A percentile compares a stretch with the other conserved stretches of the same genome.
phyloP scores from a whole-genome alignment of 2,329 filamentous ascomycete genomes.

The Colletotrichum liaoningense region DNA sequence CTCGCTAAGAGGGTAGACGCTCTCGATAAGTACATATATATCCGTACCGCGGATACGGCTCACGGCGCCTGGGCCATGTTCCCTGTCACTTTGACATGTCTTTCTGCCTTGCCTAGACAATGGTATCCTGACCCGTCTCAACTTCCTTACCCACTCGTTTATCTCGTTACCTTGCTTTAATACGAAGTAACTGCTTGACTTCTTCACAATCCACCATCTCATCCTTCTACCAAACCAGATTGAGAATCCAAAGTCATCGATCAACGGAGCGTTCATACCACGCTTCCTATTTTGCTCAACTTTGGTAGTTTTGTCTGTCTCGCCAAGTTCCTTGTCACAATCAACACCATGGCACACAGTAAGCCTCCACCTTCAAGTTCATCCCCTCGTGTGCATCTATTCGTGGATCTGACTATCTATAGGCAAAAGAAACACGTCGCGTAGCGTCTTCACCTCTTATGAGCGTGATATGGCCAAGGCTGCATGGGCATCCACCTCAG shows the following conservation, averaged over 20 bases:
- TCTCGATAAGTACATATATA: conserved; percentile 8
- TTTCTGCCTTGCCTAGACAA: background rate
- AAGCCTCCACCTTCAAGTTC: conserved; percentile 39
- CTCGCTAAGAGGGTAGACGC: conserved; percentile 9
- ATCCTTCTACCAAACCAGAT: background rate
- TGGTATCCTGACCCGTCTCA: background rate
- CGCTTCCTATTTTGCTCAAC: no score
- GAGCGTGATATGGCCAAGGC: conserved; percentile 86
- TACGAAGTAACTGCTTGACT: no score
- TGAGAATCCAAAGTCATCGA: background rate
- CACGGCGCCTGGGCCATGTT: background rate
- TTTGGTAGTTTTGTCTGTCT: background rate
- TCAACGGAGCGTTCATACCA: background rate
- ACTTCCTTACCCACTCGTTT: background rate
- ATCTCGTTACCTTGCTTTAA: background rate
- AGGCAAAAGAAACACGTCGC: conserved; percentile 90
- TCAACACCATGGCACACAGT: conserved; percentile 62
- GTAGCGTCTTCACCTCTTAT: conserved; percentile 93
- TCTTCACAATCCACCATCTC: background rate
- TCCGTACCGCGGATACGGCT: background rate
- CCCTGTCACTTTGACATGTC: background rate
- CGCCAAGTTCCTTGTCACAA: background rate
- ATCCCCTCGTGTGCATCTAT: background rate
- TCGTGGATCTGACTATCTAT: conserved; percentile 19
- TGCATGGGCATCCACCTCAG: conserved; percentile 83